Base-by-base conservation (phyloP, 2,329 filamentous ascomycete genomes). In the Scedosporium aurantiacum region DNA sequence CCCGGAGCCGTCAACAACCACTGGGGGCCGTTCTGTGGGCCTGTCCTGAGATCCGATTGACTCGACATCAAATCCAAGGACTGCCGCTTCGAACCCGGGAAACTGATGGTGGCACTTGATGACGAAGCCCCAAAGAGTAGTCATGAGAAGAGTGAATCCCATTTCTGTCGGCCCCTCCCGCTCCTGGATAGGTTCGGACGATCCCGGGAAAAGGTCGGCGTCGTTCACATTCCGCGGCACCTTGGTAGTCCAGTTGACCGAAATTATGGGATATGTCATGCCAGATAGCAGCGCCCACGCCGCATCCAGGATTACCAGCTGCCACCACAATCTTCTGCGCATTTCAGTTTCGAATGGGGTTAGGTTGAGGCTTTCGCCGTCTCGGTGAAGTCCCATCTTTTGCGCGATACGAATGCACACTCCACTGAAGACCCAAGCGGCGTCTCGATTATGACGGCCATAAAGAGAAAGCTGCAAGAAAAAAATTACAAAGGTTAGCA, bases 261-360 rank as follows among this genome's bases (percentile, higher is more conserved):
- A 78, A 2, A 82, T 71, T 60, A 81, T 71, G 8, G 78, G 78
- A 64, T 81, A 78, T 62, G 76, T 81, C 25, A 85, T 75, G 1
- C 83, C 83, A 4, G 83, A 84, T 62, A 82, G 73, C 62, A 85
- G 71, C 50, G 82, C 82, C 61, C 80, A 80, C 64, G 82, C 80
- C 52, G 78, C 75, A 64, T 86, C 83, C 60, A 83, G 74, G 61
- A 85, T 73, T 57, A 84, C 75, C 27, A 87, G 79, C 67, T 83
- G 79, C 84, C 83, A 86, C 85, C 85, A 89, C 21, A 88, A 75
- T 5, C 86, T 76, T 52, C 85, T 75, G n/a, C 85, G 79, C 77
- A 88, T 87, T 68, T 89, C 84, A 2, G 81, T 81, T 66, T 88
- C 84, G 65, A 87, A 86, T 0, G 84, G 82, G 0, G 79, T 75